A percentile compares a stretch with the other conserved stretches of the same genome.
Conservation (phyloP, 179 eudicot genomes). For the Beta lomatogona region DNA sequence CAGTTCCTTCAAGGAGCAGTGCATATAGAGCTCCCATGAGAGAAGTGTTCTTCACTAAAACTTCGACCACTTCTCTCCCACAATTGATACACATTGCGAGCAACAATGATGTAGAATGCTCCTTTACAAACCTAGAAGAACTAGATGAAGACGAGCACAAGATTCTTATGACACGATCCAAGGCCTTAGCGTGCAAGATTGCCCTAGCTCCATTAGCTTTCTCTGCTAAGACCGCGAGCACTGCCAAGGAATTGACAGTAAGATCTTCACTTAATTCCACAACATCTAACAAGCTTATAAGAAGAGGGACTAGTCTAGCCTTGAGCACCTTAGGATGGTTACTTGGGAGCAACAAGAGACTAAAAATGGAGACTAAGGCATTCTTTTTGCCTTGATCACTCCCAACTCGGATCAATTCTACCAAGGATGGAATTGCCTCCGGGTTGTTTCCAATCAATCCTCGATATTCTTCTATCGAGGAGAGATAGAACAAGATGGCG, state of each 20-base stretch:
- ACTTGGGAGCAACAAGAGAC: constrained; percentile 56
- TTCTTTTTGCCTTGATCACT: constrained; percentile 59
- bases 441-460: constrained; percentile 51
- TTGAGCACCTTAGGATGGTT: constrained; percentile 60
- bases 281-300: constrained; percentile 42
- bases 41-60: constrained; percentile 72
- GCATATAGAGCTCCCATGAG: constrained; percentile 65
- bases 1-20: constrained; percentile 51
- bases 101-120: constrained; percentile 65
- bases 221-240: constrained; percentile 65
- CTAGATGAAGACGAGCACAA: constrained; percentile 42
- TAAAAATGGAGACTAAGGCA: constrained; percentile 62
- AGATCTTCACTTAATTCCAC: constrained; percentile 52
- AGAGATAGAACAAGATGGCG: constrained; percentile 74
- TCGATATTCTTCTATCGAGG: constrained; percentile 71
- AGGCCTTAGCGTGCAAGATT: constrained; percentile 42
- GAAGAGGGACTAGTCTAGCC: constrained; percentile 59
- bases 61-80: constrained; percentile 64
- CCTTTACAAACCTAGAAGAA: constrained; percentile 47
- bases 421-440: constrained; percentile 55
- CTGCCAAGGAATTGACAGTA: constrained; percentile 54
- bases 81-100: constrained; percentile 59
- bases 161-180: constrained; percentile 41
- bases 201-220: constrained; percentile 57
- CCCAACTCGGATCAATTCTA: constrained; percentile 56